Conservation (phyloP, 768 basidiomycete genomes). For the Leccinum sublutescens region DNA sequence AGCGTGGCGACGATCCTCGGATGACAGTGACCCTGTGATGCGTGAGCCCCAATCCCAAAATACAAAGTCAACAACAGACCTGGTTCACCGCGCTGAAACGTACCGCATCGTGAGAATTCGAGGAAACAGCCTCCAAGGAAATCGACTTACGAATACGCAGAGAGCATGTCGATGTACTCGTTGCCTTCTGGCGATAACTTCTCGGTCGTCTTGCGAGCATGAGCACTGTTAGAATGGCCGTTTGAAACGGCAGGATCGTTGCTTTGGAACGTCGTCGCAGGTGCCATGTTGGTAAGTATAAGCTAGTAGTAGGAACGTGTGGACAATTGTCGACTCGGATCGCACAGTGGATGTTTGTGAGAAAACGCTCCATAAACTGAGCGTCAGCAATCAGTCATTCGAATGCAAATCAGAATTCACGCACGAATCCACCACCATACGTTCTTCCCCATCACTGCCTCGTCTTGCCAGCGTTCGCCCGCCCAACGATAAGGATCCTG, state of each 20-base stretch:
- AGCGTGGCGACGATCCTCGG: conserved; percentile 82
- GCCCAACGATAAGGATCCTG: too few species aligned
- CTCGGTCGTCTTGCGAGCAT: conserved; percentile 14
- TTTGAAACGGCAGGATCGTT: conserved; percentile 2
- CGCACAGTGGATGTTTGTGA: background rate
- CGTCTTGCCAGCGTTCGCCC: too few species aligned
- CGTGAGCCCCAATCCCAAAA: background rate
- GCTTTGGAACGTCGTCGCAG: conserved; percentile 16
- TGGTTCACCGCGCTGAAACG: conserved; percentile 78
- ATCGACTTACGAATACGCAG: conserved; percentile 85
- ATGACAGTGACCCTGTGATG: conserved; percentile 80
- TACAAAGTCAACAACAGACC: conserved; percentile 39
- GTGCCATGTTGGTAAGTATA: conserved; percentile 22
- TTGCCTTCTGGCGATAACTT: conserved; percentile 75
- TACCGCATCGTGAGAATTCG: conserved; percentile 4
- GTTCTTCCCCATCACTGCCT: conserved; percentile 76
- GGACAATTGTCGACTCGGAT: background rate
- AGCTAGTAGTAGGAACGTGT: background rate
- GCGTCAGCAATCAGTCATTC: background rate
- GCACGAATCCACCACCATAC: conserved; percentile 77
- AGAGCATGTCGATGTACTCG: conserved; percentile 97
- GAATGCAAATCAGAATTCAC: conserved; percentile 29
- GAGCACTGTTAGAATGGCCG: conserved; percentile 11
- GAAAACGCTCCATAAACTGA: background rate
- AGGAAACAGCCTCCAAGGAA: conserved; percentile 3